Conservation (phyloP, 257 asterid species). For the Striga asiatica region DNA sequence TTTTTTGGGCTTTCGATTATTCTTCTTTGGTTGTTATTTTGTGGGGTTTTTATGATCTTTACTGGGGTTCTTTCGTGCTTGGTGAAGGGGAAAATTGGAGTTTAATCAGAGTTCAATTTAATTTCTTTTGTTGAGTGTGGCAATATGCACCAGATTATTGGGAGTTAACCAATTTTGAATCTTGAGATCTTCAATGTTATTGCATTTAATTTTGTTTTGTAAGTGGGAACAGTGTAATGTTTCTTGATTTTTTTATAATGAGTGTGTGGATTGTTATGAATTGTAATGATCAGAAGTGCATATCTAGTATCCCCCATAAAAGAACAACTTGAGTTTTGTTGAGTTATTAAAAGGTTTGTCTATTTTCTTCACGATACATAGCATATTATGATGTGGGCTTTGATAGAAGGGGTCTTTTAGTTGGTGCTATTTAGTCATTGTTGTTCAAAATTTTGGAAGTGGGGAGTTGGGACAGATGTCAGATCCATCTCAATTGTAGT, state of each 20-base stretch:
- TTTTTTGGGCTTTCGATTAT: not conserved
- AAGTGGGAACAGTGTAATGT: not conserved
- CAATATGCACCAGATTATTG: not conserved
- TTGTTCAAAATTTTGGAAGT: not conserved
- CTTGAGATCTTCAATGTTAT: not conserved
- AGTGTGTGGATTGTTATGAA: constrained; percentile 1
- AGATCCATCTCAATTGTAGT: not conserved
- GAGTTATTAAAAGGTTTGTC: not conserved
- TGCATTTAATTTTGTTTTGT: not conserved
- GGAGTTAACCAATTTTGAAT: constrained; percentile 3
- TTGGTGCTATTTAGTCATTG: not conserved
- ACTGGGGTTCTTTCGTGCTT: constrained; percentile 14
- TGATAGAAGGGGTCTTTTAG: not conserved
- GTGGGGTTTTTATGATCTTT: constrained; percentile 11
- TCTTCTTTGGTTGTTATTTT: constrained; percentile 8
- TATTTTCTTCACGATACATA: constrained; percentile 10
- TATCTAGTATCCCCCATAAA: not conserved
- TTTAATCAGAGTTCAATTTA: not conserved
- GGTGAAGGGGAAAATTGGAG: constrained; percentile 4
- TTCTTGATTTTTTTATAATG: not conserved
- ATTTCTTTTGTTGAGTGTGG: not conserved
- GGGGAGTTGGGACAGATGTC: not conserved
- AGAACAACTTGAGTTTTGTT: not conserved
- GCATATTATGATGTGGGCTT: constrained; percentile 1
- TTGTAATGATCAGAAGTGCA: constrained; percentile 10